Base-by-base conservation (phyloP, 148 eudicot genomes). In the Pouteria glomerata region DNA sequence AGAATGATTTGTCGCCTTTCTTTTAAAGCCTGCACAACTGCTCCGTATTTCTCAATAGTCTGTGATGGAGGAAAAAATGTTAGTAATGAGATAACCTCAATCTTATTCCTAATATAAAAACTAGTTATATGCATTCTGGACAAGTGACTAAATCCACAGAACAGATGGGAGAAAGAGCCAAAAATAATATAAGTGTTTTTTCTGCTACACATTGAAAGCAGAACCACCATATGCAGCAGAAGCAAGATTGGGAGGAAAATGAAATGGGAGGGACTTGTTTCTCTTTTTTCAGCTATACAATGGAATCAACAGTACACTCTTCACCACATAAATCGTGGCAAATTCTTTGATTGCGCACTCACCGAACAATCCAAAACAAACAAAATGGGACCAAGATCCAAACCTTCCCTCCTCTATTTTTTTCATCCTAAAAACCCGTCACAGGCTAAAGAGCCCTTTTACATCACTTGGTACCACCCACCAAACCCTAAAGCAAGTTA, bases 1-100 rank as follows among this genome's bases (percentile, higher is more conserved):
- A 91, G 93, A 77, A 91, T 72, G 18, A 91, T 79, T 82, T 86
- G 91, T 72, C 89, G 84, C 79, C 97, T 85, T 69, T 77, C 85
- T 69, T 80, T 77, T 72, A 88, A 76, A 59, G 82, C 84, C 80
- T 80, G 85, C 69, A 87, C 80, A 26, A 76, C 84, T 68, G 82
- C 75, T 72, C 91, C 97, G 51, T 85, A 93, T 55, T 80, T 83
- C 79, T 85, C 91, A 76, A 83, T 72, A 53, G 66, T 79, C 93
- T 90, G 87, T 51, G 53, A 71, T 29, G 52, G 57, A 68, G 30
- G 41, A 37, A 52, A n/a, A 63, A 75, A 42, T 5, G 39, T 33
- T 15, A 8, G 47, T 3, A 2, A 42, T 31, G n/a, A 33, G 44
- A 26, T 44, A 50, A 63, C 37, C n/a, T 34, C 35, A 74, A 21